Evolutionary conservation across 2,329 filamentous ascomycete genomes (phyloP).

Genomic region (Xylariales sp.): DNA sequence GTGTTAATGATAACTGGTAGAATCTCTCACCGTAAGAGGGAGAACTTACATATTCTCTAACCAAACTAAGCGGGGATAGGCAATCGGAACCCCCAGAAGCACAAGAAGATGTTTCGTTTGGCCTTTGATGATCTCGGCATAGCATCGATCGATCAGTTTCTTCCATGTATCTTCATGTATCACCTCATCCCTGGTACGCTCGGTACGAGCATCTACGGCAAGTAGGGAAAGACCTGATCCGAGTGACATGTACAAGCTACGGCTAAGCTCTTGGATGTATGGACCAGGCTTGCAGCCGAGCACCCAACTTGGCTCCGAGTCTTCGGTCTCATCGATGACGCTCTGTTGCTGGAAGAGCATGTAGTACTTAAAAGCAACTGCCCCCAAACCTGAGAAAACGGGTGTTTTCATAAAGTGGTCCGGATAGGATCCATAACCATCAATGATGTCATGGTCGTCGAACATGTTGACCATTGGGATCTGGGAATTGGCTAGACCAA

Average conservation of each 20-base stretch:
- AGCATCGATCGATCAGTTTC: conserved; percentile 79
- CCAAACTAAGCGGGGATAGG: conserved; percentile 74
- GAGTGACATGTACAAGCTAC: conserved; percentile 80
- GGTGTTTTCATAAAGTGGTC: conserved; percentile 87
- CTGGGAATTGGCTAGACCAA: conserved; percentile 86
- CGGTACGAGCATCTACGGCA: conserved; percentile 86
- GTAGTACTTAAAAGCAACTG: conserved; percentile 96
- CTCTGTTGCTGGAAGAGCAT: conserved; percentile 98
- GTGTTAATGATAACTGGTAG: conserved; percentile 1
- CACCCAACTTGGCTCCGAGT: conserved; percentile 86
- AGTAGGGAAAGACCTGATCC: conserved; percentile 77
- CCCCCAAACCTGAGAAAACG: conserved; percentile 85
- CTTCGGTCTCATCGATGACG: conserved; percentile 72
- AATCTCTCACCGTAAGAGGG: too few relatives aligned
- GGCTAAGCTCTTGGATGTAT: conserved; percentile 82
- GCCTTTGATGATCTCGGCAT: conserved; percentile 75
- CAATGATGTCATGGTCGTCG: conserved; percentile 90
- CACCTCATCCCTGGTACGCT: conserved; percentile 79
- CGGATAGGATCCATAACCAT: conserved; percentile 90
- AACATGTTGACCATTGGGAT: conserved; percentile 99
- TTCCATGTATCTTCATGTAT: conserved; percentile 79
- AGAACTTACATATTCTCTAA: conserved; percentile 61
- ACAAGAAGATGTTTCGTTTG: conserved; percentile 89
- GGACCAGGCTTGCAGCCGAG: conserved; percentile 76
- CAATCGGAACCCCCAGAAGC: conserved; percentile 77